Evolutionary conservation across 2,329 filamentous ascomycete species (phyloP).

Genomic region (Colletotrichum sp.): DNA sequence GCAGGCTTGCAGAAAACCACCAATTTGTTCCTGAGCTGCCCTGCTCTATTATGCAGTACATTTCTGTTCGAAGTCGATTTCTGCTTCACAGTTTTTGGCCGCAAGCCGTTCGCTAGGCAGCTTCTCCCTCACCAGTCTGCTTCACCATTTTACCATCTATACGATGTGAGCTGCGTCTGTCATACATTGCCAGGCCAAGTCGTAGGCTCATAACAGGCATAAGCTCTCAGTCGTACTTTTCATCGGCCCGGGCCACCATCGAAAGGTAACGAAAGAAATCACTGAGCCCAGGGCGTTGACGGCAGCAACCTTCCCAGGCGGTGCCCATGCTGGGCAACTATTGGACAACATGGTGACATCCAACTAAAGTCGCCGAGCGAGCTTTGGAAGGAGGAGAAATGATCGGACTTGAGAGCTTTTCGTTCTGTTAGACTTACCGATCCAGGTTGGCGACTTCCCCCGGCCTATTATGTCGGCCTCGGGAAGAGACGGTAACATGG

Average conservation of each 20-base stretch:
- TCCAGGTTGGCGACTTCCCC: neutral
- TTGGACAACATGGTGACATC: neutral
- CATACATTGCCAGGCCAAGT: neutral
- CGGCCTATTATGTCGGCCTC: neutral
- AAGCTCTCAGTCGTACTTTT: neutral
- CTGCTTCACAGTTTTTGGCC: neutral
- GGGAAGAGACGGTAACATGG: constrained; percentile 7
- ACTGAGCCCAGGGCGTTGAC: neutral
- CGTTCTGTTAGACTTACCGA: neutral
- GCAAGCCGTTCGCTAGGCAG: neutral
- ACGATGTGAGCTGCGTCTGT: neutral
- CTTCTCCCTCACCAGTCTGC: neutral
- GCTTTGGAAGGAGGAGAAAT: neutral
- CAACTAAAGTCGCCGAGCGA: neutral
- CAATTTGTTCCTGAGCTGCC: neutral
- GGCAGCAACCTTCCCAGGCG: neutral
- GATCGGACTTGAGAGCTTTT: neutral
- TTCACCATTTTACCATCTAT: neutral
- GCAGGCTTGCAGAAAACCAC: neutral
- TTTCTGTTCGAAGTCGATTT: neutral
- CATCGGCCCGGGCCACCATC: neutral
- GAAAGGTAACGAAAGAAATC: neutral
- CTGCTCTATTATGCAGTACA: neutral
- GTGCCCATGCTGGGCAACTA: neutral
- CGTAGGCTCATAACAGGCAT: neutral